phyloP scores from a whole-genome alignment of 1,139 yeast species.

The Diutina catenulata region DNA sequence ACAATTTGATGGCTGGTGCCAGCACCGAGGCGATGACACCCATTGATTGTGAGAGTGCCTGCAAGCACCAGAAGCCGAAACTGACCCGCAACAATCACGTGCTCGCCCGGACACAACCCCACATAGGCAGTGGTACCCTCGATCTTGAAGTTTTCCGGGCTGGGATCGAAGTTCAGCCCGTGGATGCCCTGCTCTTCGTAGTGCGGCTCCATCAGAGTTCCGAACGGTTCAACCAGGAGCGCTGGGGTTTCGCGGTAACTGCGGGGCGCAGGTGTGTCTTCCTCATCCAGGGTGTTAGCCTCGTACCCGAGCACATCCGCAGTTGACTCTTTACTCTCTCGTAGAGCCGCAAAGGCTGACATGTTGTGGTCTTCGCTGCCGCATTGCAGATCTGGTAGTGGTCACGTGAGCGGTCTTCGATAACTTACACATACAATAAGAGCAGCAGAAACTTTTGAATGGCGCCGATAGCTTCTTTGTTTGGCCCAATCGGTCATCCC shows the following conservation, averaged over 20 bases:
- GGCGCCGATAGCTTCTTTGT: too few relatives aligned
- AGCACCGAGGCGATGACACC: neutral
- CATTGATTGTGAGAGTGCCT: neutral
- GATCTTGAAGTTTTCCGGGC: neutral
- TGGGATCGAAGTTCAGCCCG: neutral
- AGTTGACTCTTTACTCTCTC: neutral
- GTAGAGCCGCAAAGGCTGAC: slow-evolving; percentile 5
- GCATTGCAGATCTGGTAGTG: too few relatives aligned
- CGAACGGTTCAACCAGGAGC: neutral
- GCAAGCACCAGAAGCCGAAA: neutral
- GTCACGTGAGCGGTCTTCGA: too few relatives aligned
- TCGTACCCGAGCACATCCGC: neutral
- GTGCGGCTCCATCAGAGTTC: neutral
- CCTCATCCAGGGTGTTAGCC: slow-evolving; percentile 1
- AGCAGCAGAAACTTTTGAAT: too few relatives aligned
- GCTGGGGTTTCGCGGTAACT: neutral
- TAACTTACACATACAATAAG: too few relatives aligned
- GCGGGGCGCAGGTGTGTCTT: neutral
- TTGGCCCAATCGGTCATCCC: too few relatives aligned
- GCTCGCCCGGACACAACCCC: neutral
- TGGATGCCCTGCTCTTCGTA: neutral
- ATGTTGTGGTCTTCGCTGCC: too few relatives aligned
- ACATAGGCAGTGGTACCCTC: neutral
- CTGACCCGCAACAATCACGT: neutral
- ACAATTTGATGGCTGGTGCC: neutral